These are phyloP conservation scores for Boechera retrofracta DNA, from an alignment of 345 rosid genomes.

Conservation along the genomic window DNA sequence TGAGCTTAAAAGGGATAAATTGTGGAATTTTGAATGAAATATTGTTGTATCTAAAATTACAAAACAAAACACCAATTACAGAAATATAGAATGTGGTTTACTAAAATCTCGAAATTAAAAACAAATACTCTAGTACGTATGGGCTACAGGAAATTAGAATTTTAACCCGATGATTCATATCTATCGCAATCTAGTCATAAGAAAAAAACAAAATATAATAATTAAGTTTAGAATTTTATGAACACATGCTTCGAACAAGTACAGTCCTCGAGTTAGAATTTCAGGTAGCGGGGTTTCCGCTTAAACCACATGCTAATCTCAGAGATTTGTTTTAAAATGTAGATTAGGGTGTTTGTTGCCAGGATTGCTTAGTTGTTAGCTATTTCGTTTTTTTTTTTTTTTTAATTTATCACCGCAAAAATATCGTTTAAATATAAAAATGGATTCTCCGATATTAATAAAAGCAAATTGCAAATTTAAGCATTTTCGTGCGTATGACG, in stretches of 20 bases:
- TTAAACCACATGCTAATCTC: conserved; percentile 53
- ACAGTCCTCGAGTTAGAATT: conserved; percentile 46
- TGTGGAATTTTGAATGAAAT: background rate
- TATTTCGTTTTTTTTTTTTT: background rate
- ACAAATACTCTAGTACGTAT: background rate
- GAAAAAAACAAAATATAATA: background rate
- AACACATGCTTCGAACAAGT: conserved; percentile 36
- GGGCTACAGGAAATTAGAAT: background rate
- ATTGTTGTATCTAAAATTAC: background rate
- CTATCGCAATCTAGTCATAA: background rate
- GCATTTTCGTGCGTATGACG: conserved; percentile 11
- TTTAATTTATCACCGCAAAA: conserved; percentile 7
- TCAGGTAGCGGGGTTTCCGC: conserved; percentile 56
- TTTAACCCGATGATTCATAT: background rate
- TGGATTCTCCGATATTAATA: background rate
- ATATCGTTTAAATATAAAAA: background rate
- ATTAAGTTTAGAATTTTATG: conserved; percentile 11
- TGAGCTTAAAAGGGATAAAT: background rate
- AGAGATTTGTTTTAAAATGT: conserved; percentile 3
- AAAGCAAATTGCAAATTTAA: background rate
- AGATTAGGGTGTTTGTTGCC: conserved; percentile 35
- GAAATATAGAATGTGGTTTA: background rate
- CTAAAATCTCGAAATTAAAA: background rate
- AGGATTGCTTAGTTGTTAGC: conserved; percentile 38
- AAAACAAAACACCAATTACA: background rate